Base-by-base conservation (phyloP, 139 green algal genomes). In the Haematococcus lacustris region DNA sequence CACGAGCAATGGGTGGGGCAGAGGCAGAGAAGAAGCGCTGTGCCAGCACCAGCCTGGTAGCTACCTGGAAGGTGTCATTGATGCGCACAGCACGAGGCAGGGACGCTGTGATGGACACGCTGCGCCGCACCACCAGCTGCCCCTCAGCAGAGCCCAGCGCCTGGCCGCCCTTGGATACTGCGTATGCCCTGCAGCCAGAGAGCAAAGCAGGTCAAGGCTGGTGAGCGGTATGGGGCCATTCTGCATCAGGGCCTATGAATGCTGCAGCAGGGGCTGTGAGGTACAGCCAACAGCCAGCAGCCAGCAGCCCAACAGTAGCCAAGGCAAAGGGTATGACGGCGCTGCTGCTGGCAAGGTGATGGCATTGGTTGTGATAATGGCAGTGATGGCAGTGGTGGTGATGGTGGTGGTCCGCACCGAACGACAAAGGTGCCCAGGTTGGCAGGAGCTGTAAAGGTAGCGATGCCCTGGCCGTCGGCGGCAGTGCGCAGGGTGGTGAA, bases 11-110 rank as follows among this genome's bases (percentile, higher is more conserved):
- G n/a, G n/a, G n/a, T n/a, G n/a, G n/a, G n/a, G n/a, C n/a, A n/a
- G n/a, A n/a, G n/a, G n/a, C n/a, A n/a, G n/a, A n/a, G n/a, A n/a
- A n/a, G n/a, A n/a, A n/a, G n/a, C n/a, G n/a, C n/a, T n/a, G n/a
- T n/a, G n/a, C n/a, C n/a, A n/a, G n/a, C n/a, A n/a, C n/a, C n/a
- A n/a, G n/a, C n/a, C n/a, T n/a, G n/a, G n/a, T n/a, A n/a, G 85
- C 83, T 0, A 79, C 83, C 43, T 79, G 64, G 70, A 90, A 90
- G 7, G 37, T 51, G 63, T 92, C 87, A 4, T 82, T 80, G 1
- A 83, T 70, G 37, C 87, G 83, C 37, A 87, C 83, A 13, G 88
- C 79, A 61, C 85, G 80, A 0, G 87, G 87, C 38, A 88, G 47
- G 26, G 74, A 80, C n/a, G 83, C 73, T 1, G 78, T 83, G 21